A percentile compares a stretch with the other conserved stretches of the same genome.
Evolutionary conservation across 495 filamentous ascomycete species (phyloP).

Genomic region (Aspergillus heteromorphus): DNA sequence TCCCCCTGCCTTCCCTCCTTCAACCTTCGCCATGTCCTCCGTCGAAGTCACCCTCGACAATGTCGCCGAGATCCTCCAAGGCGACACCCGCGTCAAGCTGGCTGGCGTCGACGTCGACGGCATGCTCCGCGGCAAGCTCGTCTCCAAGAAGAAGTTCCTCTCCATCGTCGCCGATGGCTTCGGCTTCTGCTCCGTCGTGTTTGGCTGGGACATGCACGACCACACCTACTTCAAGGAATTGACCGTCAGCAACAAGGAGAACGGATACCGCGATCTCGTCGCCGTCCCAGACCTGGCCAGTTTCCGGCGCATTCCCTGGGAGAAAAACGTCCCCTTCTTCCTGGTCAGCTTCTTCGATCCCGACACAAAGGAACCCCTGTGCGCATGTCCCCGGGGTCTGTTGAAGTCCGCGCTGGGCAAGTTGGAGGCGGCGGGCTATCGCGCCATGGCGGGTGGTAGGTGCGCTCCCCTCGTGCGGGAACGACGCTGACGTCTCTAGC

Average conservation of each 20-base stretch:
- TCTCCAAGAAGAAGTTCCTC: conserved; percentile 94
- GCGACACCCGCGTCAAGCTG: conserved; percentile 86
- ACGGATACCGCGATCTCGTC: conserved; percentile 86
- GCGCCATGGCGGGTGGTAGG: conserved; percentile 90
- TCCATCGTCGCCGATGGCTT: conserved; percentile 79
- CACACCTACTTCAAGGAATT: conserved; percentile 80
- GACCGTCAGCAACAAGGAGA: conserved; percentile 83
- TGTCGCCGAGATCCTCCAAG: conserved; percentile 54
- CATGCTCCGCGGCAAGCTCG: conserved; percentile 83
- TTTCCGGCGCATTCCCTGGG: conserved; percentile 92
- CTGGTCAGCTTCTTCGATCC: conserved; percentile 76
- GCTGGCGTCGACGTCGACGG: conserved; percentile 92
- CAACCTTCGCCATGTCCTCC: not conserved
- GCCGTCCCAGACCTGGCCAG: conserved; percentile 75
- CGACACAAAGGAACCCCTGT: conserved; percentile 53
- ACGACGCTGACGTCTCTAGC: conserved; percentile 44
- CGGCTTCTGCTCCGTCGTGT: conserved; percentile 94
- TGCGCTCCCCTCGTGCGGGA: not conserved
- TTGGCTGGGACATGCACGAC: conserved; percentile 99
- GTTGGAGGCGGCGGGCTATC: conserved; percentile 56
- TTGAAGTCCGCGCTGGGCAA: conserved; percentile 64
- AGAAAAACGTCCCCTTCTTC: conserved; percentile 88
- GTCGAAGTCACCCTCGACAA: conserved; percentile 49
- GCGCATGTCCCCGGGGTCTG: conserved; percentile 77
- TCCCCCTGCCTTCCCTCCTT: too few species aligned